A percentile compares a stretch with the other conserved stretches of the same genome.
Evolutionary conservation across 768 basidiomycete species (phyloP).

Genomic region (Psilocybe subaeruginosa): DNA sequence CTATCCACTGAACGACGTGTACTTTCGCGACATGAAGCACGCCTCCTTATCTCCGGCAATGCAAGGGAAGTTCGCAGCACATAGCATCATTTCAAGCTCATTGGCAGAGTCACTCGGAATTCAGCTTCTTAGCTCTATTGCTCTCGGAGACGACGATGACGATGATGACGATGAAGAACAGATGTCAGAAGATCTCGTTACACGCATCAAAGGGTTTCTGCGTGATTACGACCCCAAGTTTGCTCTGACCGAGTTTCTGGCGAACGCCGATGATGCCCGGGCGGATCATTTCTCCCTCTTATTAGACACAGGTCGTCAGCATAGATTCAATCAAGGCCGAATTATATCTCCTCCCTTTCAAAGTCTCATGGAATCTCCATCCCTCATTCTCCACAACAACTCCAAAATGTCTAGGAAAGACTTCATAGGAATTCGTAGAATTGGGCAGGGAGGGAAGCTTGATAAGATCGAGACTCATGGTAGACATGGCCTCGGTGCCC

Average conservation of each 20-base stretch:
- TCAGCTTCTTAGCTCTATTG: constrained; percentile 13
- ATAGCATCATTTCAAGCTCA: constrained; percentile 11
- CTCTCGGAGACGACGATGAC: constrained; percentile 12
- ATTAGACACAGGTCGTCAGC: constrained; percentile 26
- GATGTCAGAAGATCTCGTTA: constrained; percentile 19
- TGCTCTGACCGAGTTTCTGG: constrained; percentile 47
- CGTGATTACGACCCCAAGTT: constrained; percentile 20
- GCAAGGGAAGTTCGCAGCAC: constrained; percentile 9
- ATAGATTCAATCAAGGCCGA: neutral
- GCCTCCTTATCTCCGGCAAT: neutral
- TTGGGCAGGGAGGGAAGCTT: constrained; percentile 48
- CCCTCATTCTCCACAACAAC: constrained; percentile 48
- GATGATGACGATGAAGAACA: constrained; percentile 20
- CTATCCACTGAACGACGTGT: constrained; percentile 7
- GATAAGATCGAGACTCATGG: constrained; percentile 42
- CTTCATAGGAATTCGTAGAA: constrained; percentile 44
- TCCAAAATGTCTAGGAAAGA: constrained; percentile 39
- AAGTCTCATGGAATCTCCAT: constrained; percentile 32
- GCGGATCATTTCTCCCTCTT: constrained; percentile 43
- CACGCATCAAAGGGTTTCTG: constrained; percentile 17
- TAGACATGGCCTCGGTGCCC: constrained; percentile 49
- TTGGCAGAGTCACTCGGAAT: constrained; percentile 16
- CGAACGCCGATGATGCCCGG: constrained; percentile 52
- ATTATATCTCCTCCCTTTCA: constrained; percentile 26
- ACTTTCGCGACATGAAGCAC: constrained; percentile 10